Base-by-base conservation (phyloP, 1,139 yeast genomes). In the Candida gigantensis region DNA sequence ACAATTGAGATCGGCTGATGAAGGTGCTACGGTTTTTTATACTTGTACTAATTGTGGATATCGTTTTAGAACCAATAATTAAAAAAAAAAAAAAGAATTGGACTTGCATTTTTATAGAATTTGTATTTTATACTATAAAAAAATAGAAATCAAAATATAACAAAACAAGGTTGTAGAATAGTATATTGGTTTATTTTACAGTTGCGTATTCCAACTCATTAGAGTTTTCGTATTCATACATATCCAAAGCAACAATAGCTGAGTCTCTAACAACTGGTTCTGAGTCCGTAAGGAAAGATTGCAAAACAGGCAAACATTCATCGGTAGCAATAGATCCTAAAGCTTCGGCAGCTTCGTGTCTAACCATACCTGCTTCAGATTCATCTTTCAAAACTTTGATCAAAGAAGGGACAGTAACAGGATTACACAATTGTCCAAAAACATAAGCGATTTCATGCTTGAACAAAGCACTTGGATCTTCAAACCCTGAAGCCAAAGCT, bases 261-360 rank as follows among this genome's bases (percentile, higher is more conserved):
- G 95, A 84, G 60, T 94, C 97, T 58, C 97, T 80, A 33, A 94
- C 98, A 34, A 94, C 98, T 41, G 75, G 78, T 52, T 86, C 96
- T 44, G 78, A 72, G 58, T 94, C 98, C 51, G 79, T 71, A 52
- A 90, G 75, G 62, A 85, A 86, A 30, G 81, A 71, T 58, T 85
- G 77, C 55, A 94, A 77, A 26, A 92, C 83, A 12, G 97, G 97
- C 49, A 90, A 74, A 34, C 92, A 95, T 41, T 90, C 97, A 52
- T 87, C 96, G n/a, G 97, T 87, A 17, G 96, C 97, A 58, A 94
- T 92, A 19, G 96, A 79, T 16, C 98, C 98, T 51, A 94, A 74
- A 19, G 98, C 98, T 66, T 94, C 99, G 20, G 98, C 98, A 40
- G 98, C 98, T 66, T 94, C 99, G 59, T 94, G 99, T 68, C 99